These are phyloP conservation scores for Cadophora sp. DNA, from an alignment of 2,329 filamentous ascomycete genomes.

Conservation along the genomic window DNA sequence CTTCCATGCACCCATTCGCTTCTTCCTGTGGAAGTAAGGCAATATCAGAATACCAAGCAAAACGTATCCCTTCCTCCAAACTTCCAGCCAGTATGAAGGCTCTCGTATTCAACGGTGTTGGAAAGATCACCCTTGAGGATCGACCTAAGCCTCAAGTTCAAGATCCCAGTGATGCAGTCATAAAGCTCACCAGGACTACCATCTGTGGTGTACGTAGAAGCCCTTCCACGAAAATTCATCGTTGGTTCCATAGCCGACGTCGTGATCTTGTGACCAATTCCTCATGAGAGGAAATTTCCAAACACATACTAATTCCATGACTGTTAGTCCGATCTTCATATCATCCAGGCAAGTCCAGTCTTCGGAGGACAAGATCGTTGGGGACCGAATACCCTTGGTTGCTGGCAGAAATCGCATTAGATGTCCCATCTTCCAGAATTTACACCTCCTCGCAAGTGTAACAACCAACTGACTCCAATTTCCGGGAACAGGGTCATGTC, in stretches of 20 bases:
- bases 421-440: background rate
- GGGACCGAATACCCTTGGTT: too few species aligned
- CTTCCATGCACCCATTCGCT: too few species aligned
- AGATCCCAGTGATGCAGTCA: constrained; percentile 11
- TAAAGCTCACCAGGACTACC: constrained; percentile 13
- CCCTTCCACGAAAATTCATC: background rate
- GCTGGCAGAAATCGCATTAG: too few species aligned
- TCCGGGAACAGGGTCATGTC: constrained; percentile 1
- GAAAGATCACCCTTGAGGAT: constrained; percentile 13
- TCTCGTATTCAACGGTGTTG: constrained; percentile 19
- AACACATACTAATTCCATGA: background rate
- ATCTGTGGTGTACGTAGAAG: constrained; percentile 2
- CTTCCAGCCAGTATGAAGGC: constrained; percentile 13
- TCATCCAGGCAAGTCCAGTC: background rate
- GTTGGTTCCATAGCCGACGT: background rate
- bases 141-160: constrained; percentile 13
- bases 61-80: constrained; percentile 35
- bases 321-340: background rate
- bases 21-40: too few species aligned
- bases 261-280: too few species aligned
- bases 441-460: too few species aligned
- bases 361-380: background rate
- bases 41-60: too few species aligned
- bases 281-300: background rate
- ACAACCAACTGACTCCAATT: background rate